A percentile compares a stretch with the other conserved stretches of the same genome.
phyloP scores from a whole-genome alignment of 306 rosid genomes.

The barrel medic (Medicago truncatula) region DNA sequence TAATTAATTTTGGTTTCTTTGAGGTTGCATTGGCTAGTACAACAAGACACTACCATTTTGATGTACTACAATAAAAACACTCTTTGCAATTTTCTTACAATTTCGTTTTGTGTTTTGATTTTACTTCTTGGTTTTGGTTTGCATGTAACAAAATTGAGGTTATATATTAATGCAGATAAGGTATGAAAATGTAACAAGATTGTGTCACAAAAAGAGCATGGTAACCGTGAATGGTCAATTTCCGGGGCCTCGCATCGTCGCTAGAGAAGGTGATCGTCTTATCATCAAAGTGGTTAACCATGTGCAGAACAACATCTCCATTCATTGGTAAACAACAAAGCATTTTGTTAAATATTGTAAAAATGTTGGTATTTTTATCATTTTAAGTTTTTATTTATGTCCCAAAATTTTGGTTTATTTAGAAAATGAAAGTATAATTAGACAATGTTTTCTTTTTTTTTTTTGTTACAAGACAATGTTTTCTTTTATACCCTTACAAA shows the following conservation, averaged over 20 bases:
- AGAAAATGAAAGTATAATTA: too few species aligned
- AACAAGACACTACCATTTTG: conserved; percentile 69
- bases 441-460: too few species aligned
- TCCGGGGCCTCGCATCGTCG: conserved; percentile 71
- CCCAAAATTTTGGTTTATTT: not conserved
- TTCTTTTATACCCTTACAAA: not conserved
- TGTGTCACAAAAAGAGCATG: conserved; percentile 63
- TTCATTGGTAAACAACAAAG: conserved; percentile 59
- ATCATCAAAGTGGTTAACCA: conserved; percentile 65
- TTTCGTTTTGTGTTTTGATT: not conserved
- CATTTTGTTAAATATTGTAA: not conserved
- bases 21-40: conserved; percentile 52
- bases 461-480: too few species aligned
- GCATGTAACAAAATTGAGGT: conserved; percentile 8
- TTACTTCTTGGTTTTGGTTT: not conserved
- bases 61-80: conserved; percentile 40
- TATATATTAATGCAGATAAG: conserved; percentile 47
- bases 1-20: conserved; percentile 34
- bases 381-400: not conserved
- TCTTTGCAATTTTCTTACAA: not conserved
- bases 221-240: conserved; percentile 70
- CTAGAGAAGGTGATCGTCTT: conserved; percentile 64
- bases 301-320: conserved; percentile 58
- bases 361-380: not conserved
- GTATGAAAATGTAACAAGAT: conserved; percentile 55